Percentiles rank a stretch among this genome's conserved stretches.
Evolutionary conservation across 164 flowering plant species (phyloP).

Genomic region (Stephania yunnanensis): DNA sequence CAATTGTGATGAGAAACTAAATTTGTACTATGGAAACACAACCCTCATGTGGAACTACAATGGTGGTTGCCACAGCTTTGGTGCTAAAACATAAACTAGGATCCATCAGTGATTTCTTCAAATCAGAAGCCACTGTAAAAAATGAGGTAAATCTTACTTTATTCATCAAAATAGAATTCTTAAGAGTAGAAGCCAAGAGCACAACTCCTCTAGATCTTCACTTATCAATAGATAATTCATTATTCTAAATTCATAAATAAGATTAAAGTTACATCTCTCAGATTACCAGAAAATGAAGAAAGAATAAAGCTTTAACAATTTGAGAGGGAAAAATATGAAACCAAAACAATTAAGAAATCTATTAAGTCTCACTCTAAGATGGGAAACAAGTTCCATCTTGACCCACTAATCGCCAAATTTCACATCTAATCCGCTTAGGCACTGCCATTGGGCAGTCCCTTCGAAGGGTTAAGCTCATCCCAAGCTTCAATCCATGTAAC

Average conservation of each 20-base stretch:
- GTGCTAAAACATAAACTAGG: no score
- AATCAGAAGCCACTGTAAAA: no score
- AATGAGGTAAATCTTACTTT: no score
- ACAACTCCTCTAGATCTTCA: not conserved
- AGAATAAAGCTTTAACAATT: slow-evolving; percentile 9
- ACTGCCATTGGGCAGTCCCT: slow-evolving; percentile 26
- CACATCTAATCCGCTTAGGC: slow-evolving; percentile 8
- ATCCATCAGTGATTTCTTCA: no score
- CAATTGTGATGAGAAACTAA: no score
- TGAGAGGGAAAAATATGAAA: not conserved
- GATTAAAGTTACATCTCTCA: not conserved
- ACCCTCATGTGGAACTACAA: no score
- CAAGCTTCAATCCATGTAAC: slow-evolving; percentile 78
- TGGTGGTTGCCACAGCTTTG: no score
- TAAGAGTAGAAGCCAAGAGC: not conserved
- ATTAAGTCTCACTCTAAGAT: not conserved
- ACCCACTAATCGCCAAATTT: not conserved
- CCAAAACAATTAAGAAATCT: not conserved
- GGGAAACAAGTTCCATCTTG: not conserved
- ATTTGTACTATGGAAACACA: no score
- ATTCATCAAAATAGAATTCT: no score
- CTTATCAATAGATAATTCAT: slow-evolving; percentile 4
- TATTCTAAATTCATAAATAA: slow-evolving; percentile 8
- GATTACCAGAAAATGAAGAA: not conserved
- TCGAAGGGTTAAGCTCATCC: slow-evolving; percentile 67